phyloP scores from a whole-genome alignment of 148 eudicot genomes.

The Heliosperma pusillum region DNA sequence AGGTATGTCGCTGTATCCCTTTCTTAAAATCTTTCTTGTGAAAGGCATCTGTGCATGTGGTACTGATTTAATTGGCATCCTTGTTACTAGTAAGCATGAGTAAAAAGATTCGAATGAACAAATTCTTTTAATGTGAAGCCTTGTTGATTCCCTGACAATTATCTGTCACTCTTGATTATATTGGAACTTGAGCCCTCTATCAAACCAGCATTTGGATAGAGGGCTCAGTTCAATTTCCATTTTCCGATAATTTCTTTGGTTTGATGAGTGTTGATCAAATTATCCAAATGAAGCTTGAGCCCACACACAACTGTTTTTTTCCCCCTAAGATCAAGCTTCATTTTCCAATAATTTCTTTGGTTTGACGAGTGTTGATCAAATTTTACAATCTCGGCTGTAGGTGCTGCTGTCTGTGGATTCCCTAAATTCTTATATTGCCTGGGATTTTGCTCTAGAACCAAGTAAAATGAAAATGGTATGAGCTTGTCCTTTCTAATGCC shows the following conservation, averaged over 20 bases:
- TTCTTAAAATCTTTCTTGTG: background rate
- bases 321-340: background rate
- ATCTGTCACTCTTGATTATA: slow-evolving; percentile 1
- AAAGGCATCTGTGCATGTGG: background rate
- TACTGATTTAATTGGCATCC: slow-evolving; percentile 1
- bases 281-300: too few species aligned
- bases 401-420: slow-evolving; percentile 77
- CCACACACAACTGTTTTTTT: too few species aligned
- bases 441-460: slow-evolving; percentile 83
- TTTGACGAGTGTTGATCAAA: background rate
- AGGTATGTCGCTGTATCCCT: slow-evolving; percentile 49
- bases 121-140: slow-evolving; percentile 7
- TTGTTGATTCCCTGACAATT: background rate
- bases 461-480: slow-evolving; percentile 77
- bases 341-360: background rate
- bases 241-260: background rate
- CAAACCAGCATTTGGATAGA: too few species aligned
- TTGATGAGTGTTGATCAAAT: background rate
- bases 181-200: background rate
- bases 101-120: background rate
- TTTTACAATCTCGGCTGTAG: slow-evolving; percentile 32
- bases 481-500: slow-evolving; percentile 12
- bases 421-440: slow-evolving; percentile 86
- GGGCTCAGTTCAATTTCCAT: background rate
- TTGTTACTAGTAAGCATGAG: slow-evolving; percentile 2